Conservation (phyloP, 345 rosid species). For the Pugionium cornutum region DNA sequence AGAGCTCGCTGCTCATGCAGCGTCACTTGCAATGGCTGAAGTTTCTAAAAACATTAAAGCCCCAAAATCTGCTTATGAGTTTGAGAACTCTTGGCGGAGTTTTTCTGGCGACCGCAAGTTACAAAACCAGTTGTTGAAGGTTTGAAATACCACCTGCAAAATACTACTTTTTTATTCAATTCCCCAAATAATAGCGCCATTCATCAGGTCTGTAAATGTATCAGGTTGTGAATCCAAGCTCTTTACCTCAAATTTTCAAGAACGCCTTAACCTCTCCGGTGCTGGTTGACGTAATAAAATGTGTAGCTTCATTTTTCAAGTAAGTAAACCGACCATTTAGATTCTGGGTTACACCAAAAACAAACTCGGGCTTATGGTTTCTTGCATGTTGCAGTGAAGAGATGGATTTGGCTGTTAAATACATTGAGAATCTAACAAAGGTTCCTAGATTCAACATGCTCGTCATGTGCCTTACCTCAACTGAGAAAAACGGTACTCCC, state of each 20-base stretch:
- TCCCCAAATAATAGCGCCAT: background rate
- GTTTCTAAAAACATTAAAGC: conserved; percentile 67
- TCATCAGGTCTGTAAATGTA: conserved; percentile 26
- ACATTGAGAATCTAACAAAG: conserved; percentile 66
- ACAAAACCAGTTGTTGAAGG: conserved; percentile 78
- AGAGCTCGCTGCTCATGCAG: conserved; percentile 87
- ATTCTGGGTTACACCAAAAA: background rate
- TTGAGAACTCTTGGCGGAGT: conserved; percentile 82
- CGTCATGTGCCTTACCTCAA: conserved; percentile 71
- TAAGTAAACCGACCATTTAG: conserved; percentile 40
- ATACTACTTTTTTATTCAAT: background rate
- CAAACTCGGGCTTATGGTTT: conserved; percentile 7
- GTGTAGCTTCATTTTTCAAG: conserved; percentile 68
- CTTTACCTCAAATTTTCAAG: conserved; percentile 78
- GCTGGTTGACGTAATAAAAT: conserved; percentile 68
- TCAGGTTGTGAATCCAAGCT: conserved; percentile 71
- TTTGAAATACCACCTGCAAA: conserved; percentile 26
- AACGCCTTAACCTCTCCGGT: conserved; percentile 70
- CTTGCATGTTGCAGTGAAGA: conserved; percentile 57
- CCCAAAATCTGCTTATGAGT: conserved; percentile 82
- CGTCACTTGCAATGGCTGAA: conserved; percentile 69
- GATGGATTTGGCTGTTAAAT: conserved; percentile 66
- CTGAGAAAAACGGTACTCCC: conserved; percentile 64
- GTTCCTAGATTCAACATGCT: conserved; percentile 90
- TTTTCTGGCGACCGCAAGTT: conserved; percentile 60